These are phyloP conservation scores for Populus deltoides DNA, from an alignment of 345 rosid species.

Conservation along the genomic window DNA sequence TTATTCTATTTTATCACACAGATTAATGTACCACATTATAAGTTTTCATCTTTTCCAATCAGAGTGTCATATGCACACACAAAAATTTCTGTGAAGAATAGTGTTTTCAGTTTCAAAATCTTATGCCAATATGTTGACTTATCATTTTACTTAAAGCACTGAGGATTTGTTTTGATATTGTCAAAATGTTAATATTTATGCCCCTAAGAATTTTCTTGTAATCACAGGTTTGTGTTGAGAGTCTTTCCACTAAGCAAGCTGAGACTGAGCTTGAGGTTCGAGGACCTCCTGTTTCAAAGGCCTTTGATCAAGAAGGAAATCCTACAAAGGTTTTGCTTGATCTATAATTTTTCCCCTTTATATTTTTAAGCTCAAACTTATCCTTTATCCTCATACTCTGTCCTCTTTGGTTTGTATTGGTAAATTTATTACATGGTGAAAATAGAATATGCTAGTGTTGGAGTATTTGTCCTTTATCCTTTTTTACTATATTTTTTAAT, in stretches of 20 bases:
- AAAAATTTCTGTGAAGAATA: not conserved
- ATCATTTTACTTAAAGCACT: too few relatives aligned
- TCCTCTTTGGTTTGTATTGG: not conserved
- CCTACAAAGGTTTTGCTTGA: constrained; percentile 77
- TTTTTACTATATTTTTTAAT: not conserved
- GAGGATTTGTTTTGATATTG: too few relatives aligned
- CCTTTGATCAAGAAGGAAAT: constrained; percentile 81
- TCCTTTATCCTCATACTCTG: constrained; percentile 5
- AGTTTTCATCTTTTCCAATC: not conserved
- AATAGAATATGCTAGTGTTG: not conserved
- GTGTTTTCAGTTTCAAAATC: not conserved
- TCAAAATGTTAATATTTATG: constrained; percentile 2
- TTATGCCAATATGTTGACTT: not conserved
- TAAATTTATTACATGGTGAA: not conserved
- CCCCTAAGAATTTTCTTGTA: constrained; percentile 11
- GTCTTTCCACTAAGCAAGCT: constrained; percentile 67
- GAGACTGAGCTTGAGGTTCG: constrained; percentile 77
- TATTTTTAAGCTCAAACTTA: constrained; percentile 11
- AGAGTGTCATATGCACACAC: not conserved
- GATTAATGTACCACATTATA: not conserved
- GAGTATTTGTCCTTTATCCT: not conserved
- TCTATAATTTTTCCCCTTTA: constrained; percentile 13
- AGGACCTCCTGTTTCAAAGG: constrained; percentile 93
- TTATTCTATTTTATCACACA: not conserved
- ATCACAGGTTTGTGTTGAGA: constrained; percentile 62